Evolutionary conservation across 441 rosid genomes (phyloP), one percentile per base, ranked within the genome.

Genomic region (Capsella rubella): DNA sequence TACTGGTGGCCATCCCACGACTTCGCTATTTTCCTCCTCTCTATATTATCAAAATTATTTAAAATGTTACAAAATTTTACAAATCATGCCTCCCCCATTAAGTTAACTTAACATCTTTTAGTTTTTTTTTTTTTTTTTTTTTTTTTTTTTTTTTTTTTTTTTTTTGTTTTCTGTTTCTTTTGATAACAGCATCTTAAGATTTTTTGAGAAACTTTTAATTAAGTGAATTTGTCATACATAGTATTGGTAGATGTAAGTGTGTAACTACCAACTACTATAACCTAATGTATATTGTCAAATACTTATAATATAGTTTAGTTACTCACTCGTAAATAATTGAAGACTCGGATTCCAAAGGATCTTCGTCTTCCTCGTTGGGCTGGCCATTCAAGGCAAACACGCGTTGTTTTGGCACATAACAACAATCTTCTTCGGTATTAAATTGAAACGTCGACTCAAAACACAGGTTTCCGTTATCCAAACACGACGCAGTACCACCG

Each of bases 1-100:
- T 51, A 87, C 59, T 12, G 90, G 90, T 25, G 92, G 90, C 92
- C 92, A 90, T 49, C 89, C 92, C 31, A 90, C 79, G 15, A 77
- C 62, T 77, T 67, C 12, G 55, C 32, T 55, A 47, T 76, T 80
- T 69, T 64, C 83, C 11, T 74, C 80, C 53, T 45, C 64, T 15
- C 82, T 80, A 60, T 61, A 37, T 43, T 43, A 27, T 8, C 46
- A 67, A 58, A 66, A 34, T 40, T 62, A 47, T 31, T 3, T 16
- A 31, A 61, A 1, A 6, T 32, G 16, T 53, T 16, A 52, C 1
- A 15, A 3, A 5, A 1, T 0, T n/a, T 6, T 15, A 7, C 11
- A 46, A 46, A 15, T 34, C 3, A 37, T 54, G 42, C 25, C 32
- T 25, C 42, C 6, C 9, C 50, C 21, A 10, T 69, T 28, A 14